A percentile compares a stretch with the other conserved stretches of the same genome.
These are phyloP conservation scores for Pyropia yezoensis DNA, from an alignment of 23 red algal species.

Conservation along the genomic window DNA sequence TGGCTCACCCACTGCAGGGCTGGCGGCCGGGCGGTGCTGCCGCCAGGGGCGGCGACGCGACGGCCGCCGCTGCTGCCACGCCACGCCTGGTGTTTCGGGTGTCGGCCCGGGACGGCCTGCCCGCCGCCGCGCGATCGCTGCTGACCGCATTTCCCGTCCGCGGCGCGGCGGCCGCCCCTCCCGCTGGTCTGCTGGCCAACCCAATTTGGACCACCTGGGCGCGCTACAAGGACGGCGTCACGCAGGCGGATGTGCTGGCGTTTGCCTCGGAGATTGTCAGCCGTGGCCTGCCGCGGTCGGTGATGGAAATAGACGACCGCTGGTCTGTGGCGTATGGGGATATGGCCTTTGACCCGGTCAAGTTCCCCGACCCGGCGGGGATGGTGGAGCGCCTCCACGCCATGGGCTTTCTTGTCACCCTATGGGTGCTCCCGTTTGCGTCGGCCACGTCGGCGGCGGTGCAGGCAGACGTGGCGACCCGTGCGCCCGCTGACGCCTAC, in stretches of 20 bases:
- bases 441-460: constrained; percentile 43
- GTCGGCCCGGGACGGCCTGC: not conserved
- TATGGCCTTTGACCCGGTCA: constrained; percentile 55
- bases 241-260: constrained; percentile 46
- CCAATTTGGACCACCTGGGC: constrained; percentile 96
- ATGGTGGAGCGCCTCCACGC: constrained; percentile 74
- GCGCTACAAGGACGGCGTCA: constrained; percentile 67
- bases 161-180: not conserved
- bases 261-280: constrained; percentile 64
- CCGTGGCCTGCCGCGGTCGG: constrained; percentile 41
- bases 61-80: not conserved
- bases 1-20: constrained; percentile 36
- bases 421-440: constrained; percentile 85
- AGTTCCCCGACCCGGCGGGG: constrained; percentile 73
- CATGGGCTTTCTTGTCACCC: constrained; percentile 76
- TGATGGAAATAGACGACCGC: constrained; percentile 88
- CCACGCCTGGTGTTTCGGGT: constrained; percentile 3
- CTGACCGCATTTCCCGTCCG: not conserved
- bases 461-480: not conserved
- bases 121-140: not conserved
- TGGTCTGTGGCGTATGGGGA: constrained; percentile 84
- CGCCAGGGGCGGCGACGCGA: not conserved
- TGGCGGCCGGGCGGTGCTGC: not conserved
- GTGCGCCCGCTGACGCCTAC: constrained; percentile 11
- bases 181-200: constrained; percentile 21